phyloP scores from a whole-genome alignment of 1,139 yeast genomes.

The Geotrichum fermentans region DNA sequence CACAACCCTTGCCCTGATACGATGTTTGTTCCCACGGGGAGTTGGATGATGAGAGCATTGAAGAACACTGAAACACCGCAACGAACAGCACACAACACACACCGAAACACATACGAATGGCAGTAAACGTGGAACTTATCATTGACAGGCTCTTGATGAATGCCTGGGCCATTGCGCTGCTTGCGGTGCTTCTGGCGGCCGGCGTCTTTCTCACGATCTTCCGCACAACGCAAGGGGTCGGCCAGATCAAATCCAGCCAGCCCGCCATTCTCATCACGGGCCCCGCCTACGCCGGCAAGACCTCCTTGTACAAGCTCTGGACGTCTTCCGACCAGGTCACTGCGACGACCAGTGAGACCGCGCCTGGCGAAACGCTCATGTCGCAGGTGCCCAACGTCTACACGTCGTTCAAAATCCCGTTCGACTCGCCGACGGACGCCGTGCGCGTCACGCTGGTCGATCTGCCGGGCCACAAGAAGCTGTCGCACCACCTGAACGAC shows the following conservation, averaged over 20 bases:
- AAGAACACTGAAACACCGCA: too few relatives aligned
- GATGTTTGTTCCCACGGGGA: not conserved
- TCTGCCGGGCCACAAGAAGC: slow-evolving; percentile 80
- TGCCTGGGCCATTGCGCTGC: slow-evolving; percentile 7
- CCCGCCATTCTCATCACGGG: slow-evolving; percentile 73
- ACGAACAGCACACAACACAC: too few relatives aligned
- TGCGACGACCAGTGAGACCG: not conserved
- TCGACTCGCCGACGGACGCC: slow-evolving; percentile 29
- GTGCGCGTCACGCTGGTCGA: slow-evolving; percentile 52
- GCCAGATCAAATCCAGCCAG: slow-evolving; percentile 25
- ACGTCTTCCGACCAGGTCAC: slow-evolving; percentile 24
- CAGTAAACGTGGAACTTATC: too few relatives aligned
- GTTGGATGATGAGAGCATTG: too few relatives aligned
- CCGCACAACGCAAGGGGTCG: slow-evolving; percentile 10
- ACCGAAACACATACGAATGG: too few relatives aligned
- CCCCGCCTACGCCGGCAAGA: slow-evolving; percentile 69
- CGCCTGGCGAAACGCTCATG: slow-evolving; percentile 41
- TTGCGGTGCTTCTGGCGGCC: slow-evolving; percentile 7
- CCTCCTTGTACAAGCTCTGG: slow-evolving; percentile 49
- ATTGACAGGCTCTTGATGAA: slow-evolving; percentile 2
- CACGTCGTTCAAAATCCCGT: slow-evolving; percentile 39
- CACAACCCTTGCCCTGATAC: slow-evolving; percentile 5
- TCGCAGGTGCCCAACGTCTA: slow-evolving; percentile 45
- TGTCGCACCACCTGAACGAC: slow-evolving; percentile 31
- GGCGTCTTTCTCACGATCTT: slow-evolving; percentile 12